These are phyloP conservation scores for Scheffersomyces titani DNA, from an alignment of 1,139 yeast species.

Conservation along the genomic window DNA sequence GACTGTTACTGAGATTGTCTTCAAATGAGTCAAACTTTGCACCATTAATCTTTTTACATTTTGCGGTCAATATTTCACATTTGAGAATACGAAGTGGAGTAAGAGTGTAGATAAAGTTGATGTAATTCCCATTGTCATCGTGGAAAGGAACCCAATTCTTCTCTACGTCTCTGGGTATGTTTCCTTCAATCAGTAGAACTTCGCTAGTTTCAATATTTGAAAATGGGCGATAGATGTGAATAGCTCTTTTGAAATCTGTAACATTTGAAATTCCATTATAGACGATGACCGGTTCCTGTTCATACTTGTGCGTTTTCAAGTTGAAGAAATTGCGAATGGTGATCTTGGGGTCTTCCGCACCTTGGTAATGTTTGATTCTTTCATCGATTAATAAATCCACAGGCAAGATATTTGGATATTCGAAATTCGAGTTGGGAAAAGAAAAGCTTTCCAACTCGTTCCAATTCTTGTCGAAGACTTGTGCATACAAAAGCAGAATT, in stretches of 20 bases:
- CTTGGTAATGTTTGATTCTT: slow-evolving; percentile 3
- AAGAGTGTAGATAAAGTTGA: background rate
- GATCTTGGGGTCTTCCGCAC: slow-evolving; percentile 15
- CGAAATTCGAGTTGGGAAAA: slow-evolving; percentile 2
- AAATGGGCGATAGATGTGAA: slow-evolving; percentile 14
- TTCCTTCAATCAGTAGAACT: background rate
- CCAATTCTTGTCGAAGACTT: slow-evolving; percentile 17
- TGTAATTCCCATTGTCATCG: slow-evolving; percentile 3
- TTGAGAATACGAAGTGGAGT: background rate
- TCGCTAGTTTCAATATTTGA: background rate
- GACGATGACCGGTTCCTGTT: slow-evolving; percentile 14
- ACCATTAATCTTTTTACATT: background rate
- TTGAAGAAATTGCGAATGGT: slow-evolving; percentile 8
- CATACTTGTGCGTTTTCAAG: slow-evolving; percentile 5
- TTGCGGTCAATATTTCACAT: background rate
- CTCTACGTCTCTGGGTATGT: slow-evolving; percentile 10
- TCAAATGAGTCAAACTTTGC: background rate
- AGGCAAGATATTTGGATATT: slow-evolving; percentile 9
- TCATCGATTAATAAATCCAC: slow-evolving; percentile 8
- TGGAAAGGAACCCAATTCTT: slow-evolving; percentile 17
- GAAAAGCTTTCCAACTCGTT: slow-evolving; percentile 11
- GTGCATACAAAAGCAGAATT: slow-evolving; percentile 14
- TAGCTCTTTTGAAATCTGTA: slow-evolving; percentile 11
- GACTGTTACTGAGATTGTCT: background rate
- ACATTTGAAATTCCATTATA: slow-evolving; percentile 12